Percentiles rank a stretch among this genome's conserved stretches.
Evolutionary conservation across 805 yeast genomes (phyloP).

Genomic region (Pichia phayaonensis): DNA sequence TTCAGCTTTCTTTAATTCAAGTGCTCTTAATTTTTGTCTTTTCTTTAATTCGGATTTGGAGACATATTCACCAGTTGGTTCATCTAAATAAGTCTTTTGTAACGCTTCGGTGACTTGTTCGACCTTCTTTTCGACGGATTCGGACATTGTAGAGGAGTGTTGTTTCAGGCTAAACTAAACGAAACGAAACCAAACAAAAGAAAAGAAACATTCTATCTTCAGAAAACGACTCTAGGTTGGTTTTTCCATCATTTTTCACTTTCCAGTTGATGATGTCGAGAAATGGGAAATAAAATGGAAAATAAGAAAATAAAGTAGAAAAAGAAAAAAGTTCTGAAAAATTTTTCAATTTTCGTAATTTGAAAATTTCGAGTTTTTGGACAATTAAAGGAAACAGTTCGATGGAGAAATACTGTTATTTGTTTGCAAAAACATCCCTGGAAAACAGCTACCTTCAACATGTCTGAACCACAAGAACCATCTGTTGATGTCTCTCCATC

Average conservation of each 20-base stretch:
- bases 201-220: background rate
- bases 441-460: background rate
- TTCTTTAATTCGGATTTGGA: slow-evolving; percentile 94
- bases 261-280: background rate
- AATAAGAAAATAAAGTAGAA: background rate
- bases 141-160: slow-evolving; percentile 20
- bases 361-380: background rate
- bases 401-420: background rate
- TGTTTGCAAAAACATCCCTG: background rate
- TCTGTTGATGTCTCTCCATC: background rate
- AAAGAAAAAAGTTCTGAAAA: background rate
- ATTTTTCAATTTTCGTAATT: background rate
- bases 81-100: slow-evolving; percentile 76
- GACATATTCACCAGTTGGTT: slow-evolving; percentile 92
- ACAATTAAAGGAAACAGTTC: background rate
- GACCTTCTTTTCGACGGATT: slow-evolving; percentile 31
- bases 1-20: slow-evolving; percentile 86
- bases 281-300: background rate
- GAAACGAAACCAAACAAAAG: background rate
- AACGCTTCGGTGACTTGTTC: slow-evolving; percentile 58
- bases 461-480: background rate
- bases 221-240: background rate
- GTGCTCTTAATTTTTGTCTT: slow-evolving; percentile 83
- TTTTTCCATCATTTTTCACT: background rate
- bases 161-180: background rate